phyloP scores from a whole-genome alignment of 805 yeast genomes.

The Cyberlindnera maclurae region DNA sequence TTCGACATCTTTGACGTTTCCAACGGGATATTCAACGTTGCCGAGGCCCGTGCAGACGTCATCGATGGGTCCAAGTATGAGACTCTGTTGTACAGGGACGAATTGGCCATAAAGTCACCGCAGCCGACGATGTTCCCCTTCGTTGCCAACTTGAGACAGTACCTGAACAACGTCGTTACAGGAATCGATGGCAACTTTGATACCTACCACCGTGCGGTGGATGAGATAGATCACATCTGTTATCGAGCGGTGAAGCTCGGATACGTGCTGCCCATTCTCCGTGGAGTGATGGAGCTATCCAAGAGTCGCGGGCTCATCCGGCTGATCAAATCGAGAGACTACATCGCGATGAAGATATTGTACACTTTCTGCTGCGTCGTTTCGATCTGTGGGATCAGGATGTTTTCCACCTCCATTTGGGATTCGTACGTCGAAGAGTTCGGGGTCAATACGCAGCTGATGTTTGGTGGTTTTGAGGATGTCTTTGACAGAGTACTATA shows the following conservation, averaged over 20 bases:
- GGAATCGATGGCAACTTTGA: not conserved
- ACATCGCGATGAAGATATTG: conserved; percentile 18
- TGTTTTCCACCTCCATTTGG: conserved; percentile 17
- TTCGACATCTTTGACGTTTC: conserved; percentile 15
- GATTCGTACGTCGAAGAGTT: conserved; percentile 15
- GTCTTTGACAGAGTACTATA: conserved; percentile 12
- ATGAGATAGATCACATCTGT: conserved; percentile 14
- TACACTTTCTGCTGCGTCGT: conserved; percentile 15
- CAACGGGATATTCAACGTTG: conserved; percentile 6
- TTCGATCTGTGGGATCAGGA: conserved; percentile 18
- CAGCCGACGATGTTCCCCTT: conserved; percentile 10
- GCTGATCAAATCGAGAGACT: conserved; percentile 12
- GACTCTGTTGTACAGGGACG: conserved; percentile 10
- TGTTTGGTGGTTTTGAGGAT: conserved; percentile 16
- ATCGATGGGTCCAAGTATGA: conserved; percentile 11
- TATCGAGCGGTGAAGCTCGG: conserved; percentile 15
- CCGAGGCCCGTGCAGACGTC: conserved; percentile 2
- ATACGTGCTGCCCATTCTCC: conserved; percentile 17
- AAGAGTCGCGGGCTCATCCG: conserved; percentile 4
- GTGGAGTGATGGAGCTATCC: conserved; percentile 9
- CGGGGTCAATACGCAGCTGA: conserved; percentile 1
- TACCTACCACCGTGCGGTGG: conserved; percentile 8
- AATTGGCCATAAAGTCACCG: conserved; percentile 7
- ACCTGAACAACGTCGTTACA: conserved; percentile 6
- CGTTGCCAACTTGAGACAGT: conserved; percentile 10